A percentile compares a stretch with the other conserved stretches of the same genome.
Conservation (phyloP, 768 basidiomycete species). For the Panaeolus cyanescens region DNA sequence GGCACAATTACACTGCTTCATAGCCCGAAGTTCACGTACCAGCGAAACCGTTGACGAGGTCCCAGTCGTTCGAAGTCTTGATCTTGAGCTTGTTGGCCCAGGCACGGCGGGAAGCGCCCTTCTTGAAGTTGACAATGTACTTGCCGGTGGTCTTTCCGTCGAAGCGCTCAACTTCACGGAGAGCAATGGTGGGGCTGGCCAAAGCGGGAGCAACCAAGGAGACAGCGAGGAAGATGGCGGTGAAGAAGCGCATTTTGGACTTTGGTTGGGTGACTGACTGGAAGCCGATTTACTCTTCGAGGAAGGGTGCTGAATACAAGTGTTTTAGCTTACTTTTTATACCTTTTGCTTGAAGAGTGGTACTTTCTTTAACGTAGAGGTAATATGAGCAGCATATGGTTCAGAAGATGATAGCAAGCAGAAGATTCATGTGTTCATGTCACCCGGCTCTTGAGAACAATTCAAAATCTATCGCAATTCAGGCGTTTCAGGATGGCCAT, state of each 20-base stretch:
- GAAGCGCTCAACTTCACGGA: slow-evolving; percentile 23
- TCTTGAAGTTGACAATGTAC: slow-evolving; percentile 32
- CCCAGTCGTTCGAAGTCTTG: slow-evolving; percentile 16
- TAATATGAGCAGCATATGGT: background rate
- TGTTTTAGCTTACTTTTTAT: background rate
- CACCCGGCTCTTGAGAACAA: no score
- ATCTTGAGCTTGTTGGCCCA: slow-evolving; percentile 13
- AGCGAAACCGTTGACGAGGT: slow-evolving; percentile 28
- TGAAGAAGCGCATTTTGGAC: slow-evolving; percentile 3
- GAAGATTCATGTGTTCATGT: no score
- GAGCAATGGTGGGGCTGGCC: slow-evolving; percentile 15
- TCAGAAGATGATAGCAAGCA: no score
- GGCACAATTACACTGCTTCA: background rate
- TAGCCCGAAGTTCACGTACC: slow-evolving; percentile 10
- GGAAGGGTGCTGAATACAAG: background rate
- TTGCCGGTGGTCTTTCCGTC: slow-evolving; percentile 25
- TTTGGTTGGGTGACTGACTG: background rate
- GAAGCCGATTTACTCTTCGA: background rate
- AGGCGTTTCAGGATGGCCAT: no score
- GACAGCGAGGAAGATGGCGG: background rate
- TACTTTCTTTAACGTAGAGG: no score
- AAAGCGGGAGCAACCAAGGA: slow-evolving; percentile 13
- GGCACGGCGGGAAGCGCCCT: slow-evolving; percentile 18
- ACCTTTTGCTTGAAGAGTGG: no score
- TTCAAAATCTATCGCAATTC: no score